Conservation (phyloP, 768 basidiomycete genomes). For the Suillus alpinus region DNA sequence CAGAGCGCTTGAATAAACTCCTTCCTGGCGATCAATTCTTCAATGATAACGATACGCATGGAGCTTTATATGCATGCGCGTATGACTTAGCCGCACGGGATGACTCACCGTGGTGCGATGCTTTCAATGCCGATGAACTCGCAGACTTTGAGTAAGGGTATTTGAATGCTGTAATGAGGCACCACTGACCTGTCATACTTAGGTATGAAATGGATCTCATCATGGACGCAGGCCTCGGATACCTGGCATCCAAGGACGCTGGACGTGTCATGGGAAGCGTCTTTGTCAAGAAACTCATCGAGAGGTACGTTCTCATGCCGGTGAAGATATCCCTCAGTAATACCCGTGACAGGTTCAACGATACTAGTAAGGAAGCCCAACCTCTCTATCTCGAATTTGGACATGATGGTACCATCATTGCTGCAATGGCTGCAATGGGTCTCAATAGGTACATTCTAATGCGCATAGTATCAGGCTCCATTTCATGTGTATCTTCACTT, state of each 20-base stretch:
- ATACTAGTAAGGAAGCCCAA: conserved; percentile 31
- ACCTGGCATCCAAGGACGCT: conserved; percentile 27
- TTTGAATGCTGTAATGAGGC: neutral
- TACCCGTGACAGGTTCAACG: conserved; percentile 27
- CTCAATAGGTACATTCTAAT: conserved; percentile 29
- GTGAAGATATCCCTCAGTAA: neutral
- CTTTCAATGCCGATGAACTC: conserved; percentile 35
- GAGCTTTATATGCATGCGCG: conserved; percentile 41
- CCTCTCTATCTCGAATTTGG: conserved; percentile 41
- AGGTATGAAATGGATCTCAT: conserved; percentile 41
- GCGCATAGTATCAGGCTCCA: neutral
- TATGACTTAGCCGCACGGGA: conserved; percentile 39
- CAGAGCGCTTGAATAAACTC: conserved; percentile 32
- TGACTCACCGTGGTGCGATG: conserved; percentile 39
- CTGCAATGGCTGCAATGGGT: conserved; percentile 36
- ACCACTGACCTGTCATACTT: neutral
- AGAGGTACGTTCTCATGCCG: conserved; percentile 27
- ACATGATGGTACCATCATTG: conserved; percentile 39
- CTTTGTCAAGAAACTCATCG: conserved; percentile 37
- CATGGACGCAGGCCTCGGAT: conserved; percentile 37
- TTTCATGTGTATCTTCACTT: neutral
- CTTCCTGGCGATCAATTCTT: conserved; percentile 34
- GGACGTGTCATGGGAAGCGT: conserved; percentile 38
- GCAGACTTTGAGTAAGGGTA: conserved; percentile 33
- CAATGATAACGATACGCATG: conserved; percentile 33